Percentiles rank a stretch among this genome's conserved stretches.
phyloP scores from a whole-genome alignment of 495 filamentous ascomycete species.

The Penicillium cinerascens region DNA sequence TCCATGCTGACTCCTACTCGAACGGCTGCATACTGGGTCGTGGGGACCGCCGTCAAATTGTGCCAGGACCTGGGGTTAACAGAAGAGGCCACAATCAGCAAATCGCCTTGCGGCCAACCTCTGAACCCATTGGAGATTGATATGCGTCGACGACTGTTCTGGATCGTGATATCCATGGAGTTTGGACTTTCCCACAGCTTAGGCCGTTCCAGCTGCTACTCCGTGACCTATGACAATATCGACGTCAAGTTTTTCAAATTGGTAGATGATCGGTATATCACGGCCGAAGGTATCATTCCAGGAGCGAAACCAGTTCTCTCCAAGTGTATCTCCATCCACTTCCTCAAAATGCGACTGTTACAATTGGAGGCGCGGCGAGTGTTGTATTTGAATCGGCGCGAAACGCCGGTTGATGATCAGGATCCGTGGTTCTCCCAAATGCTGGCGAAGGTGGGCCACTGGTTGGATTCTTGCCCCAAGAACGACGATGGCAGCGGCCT shows the following conservation, averaged over 20 bases:
- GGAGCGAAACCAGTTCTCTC: conserved; percentile 63
- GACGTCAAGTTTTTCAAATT: conserved; percentile 78
- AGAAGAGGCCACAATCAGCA: conserved; percentile 77
- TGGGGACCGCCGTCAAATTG: conserved; percentile 79
- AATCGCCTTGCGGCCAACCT: conserved; percentile 43
- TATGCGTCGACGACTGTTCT: conserved; percentile 82
- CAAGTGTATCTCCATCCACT: conserved; percentile 87
- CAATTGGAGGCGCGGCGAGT: conserved; percentile 82
- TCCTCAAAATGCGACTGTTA: conserved; percentile 83
- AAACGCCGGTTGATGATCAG: conserved; percentile 66
- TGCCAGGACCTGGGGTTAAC: conserved; percentile 80
- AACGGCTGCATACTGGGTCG: conserved; percentile 86
- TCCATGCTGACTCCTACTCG: conserved; percentile 86
- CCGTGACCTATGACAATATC: conserved; percentile 71
- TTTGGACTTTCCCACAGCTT: conserved; percentile 80
- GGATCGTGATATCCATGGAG: conserved; percentile 83
- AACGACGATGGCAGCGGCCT: conserved; percentile 63
- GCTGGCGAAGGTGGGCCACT: conserved; percentile 69
- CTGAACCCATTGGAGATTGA: conserved; percentile 71
- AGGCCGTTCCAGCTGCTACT: conserved; percentile 78
- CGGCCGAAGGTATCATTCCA: conserved; percentile 65
- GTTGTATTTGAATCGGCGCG: conserved; percentile 75
- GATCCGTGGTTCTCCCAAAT: conserved; percentile 85
- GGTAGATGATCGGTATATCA: conserved; percentile 77
- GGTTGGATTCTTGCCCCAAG: conserved; percentile 60